Conservation (phyloP, 352 stramenopile genomes). For the Globisporangium sylvaticum region DNA sequence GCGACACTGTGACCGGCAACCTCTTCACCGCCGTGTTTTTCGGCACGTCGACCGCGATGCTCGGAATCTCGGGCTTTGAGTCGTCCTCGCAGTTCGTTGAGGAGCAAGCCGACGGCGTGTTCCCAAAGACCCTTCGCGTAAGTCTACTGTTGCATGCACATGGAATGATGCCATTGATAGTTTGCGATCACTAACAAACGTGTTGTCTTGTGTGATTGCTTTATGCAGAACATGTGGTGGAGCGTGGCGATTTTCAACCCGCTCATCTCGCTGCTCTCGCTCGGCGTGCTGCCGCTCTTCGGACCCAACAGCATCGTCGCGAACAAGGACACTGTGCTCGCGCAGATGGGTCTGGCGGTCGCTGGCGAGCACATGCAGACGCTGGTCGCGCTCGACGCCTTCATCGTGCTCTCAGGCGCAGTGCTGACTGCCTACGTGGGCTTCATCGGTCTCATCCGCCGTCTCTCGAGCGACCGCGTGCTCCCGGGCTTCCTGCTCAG, state of each 20-base stretch:
- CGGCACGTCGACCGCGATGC: slow-evolving; percentile 90
- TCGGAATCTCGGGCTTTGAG: slow-evolving; percentile 94
- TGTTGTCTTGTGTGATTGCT: slow-evolving; percentile 2
- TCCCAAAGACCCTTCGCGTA: slow-evolving; percentile 90
- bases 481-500: slow-evolving; percentile 76
- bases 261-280: slow-evolving; percentile 87
- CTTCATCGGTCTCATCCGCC: slow-evolving; percentile 87
- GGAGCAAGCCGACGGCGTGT: slow-evolving; percentile 92
- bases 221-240: slow-evolving; percentile 90
- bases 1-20: slow-evolving; percentile 72
- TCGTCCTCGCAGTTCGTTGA: slow-evolving; percentile 94
- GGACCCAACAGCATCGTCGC: slow-evolving; percentile 67
- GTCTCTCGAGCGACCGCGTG: slow-evolving; percentile 90
- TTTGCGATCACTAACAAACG: slow-evolving; percentile 2
- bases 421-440: slow-evolving; percentile 93
- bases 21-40: slow-evolving; percentile 89
- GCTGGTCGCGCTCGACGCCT: slow-evolving; percentile 87
- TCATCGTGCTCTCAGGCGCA: slow-evolving; percentile 92
- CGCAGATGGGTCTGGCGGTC: slow-evolving; percentile 86
- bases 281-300: slow-evolving; percentile 86
- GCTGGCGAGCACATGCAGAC: slow-evolving; percentile 72
- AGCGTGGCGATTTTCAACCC: slow-evolving; percentile 94
- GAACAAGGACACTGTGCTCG: slow-evolving; percentile 89
- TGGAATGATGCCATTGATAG: not conserved
- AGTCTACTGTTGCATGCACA: not conserved